Percentiles rank a stretch among this genome's conserved stretches.
These are phyloP conservation scores for Diplodia seriata DNA, from an alignment of 2,329 filamentous ascomycete genomes.

Conservation along the genomic window DNA sequence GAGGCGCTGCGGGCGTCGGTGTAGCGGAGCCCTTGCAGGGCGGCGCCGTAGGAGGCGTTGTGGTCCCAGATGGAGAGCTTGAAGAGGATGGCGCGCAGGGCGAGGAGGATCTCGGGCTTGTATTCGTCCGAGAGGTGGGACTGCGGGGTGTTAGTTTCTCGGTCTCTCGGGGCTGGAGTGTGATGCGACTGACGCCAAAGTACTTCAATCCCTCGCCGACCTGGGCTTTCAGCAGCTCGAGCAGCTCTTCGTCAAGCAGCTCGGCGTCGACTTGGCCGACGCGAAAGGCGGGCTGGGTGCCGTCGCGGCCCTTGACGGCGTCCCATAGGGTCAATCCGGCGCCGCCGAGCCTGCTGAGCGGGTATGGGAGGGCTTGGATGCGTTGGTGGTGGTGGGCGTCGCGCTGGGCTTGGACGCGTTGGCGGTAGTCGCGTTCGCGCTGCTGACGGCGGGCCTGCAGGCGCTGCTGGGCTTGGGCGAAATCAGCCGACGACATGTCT, in stretches of 20 bases:
- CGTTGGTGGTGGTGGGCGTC: constrained; percentile 52
- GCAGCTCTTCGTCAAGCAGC: constrained; percentile 88
- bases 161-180: no score
- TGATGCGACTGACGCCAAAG: constrained; percentile 65
- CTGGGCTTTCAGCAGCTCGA: constrained; percentile 84
- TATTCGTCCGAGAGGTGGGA: constrained; percentile 82
- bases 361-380: constrained; percentile 54
- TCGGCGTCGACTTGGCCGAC: constrained; percentile 97
- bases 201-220: constrained; percentile 89
- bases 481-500: constrained; percentile 67
- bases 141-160: constrained; percentile 36
- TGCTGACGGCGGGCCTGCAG: constrained; percentile 80
- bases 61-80: constrained; percentile 98
- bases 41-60: constrained; percentile 91
- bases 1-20: constrained; percentile 74
- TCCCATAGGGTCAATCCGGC: constrained; percentile 69
- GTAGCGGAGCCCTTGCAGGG: constrained; percentile 88
- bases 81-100: constrained; percentile 80
- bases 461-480: constrained; percentile 87
- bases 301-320: constrained; percentile 73
- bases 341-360: constrained; percentile 65
- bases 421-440: constrained; percentile 71
- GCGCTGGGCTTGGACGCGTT: constrained; percentile 59
- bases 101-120: constrained; percentile 82
- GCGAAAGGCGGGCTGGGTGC: constrained; percentile 83